These are phyloP conservation scores for Euryodendron excelsum DNA, from an alignment of 148 eudicot genomes.

Conservation along the genomic window DNA sequence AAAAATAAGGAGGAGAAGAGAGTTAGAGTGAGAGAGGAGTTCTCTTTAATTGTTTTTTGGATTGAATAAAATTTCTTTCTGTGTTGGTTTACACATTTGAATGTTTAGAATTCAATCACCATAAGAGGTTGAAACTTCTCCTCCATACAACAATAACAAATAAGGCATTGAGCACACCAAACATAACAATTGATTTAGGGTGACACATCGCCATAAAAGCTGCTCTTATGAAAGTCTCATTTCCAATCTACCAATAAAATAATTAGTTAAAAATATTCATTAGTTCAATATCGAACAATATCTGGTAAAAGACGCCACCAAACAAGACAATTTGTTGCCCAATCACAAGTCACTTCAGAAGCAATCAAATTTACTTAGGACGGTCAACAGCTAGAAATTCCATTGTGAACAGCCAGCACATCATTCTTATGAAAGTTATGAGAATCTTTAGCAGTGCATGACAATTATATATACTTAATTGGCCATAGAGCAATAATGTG, in stretches of 20 bases:
- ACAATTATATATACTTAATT: too few relatives aligned
- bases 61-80: too few relatives aligned
- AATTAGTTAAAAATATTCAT: constrained; percentile 23
- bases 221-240: constrained; percentile 95
- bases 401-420: not conserved
- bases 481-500: not conserved
- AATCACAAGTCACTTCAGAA: not conserved
- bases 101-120: too few relatives aligned
- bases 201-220: constrained; percentile 99
- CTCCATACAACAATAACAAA: too few relatives aligned
- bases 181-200: constrained; percentile 86
- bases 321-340: constrained; percentile 9
- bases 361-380: not conserved
- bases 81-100: too few relatives aligned
- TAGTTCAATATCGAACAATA: not conserved
- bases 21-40: too few relatives aligned
- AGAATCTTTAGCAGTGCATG: not conserved
- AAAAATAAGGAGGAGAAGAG: too few relatives aligned
- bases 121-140: too few relatives aligned
- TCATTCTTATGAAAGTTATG: not conserved
- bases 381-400: not conserved
- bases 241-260: constrained; percentile 80
- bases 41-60: too few relatives aligned
- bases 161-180: constrained; percentile 97
- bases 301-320: not conserved